Base-by-base conservation (phyloP, 306 rosid species). In the Citrullus colocynthis region DNA sequence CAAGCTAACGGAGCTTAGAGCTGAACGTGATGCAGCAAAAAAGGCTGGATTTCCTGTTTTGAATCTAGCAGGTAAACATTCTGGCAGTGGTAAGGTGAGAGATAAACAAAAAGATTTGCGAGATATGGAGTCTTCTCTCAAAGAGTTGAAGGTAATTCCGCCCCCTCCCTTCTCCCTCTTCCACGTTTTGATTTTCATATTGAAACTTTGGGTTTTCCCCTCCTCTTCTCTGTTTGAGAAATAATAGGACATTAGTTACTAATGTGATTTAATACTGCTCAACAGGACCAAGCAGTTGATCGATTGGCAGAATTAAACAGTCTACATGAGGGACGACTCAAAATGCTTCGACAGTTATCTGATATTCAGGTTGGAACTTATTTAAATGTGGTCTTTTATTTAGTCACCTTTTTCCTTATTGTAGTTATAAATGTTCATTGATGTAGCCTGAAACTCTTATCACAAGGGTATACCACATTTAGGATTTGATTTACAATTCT, bases 41-140 rank as follows among this genome's bases (percentile, higher is more conserved):
- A 96, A 88, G 78, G 92, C 86, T 18, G 84, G 82, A 81, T 87
- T 91, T 66, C 98, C 98, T 9, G 74, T 92, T 78, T 76, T 92
- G 80, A 88, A 86, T 82, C 86, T 88, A 10, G 89, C 88, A 78
- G 90, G 70, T 75, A 90, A 91, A 34, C 91, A 84, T 65, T 81
- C 80, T 82, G 82, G 83, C 67, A 60, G 82, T 82, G 98, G 90
- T 80, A 89, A 82, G 86, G 78, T 84, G 65, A 89, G 83, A 82
- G 97, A 92, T 80, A 96, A 89, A 81, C 93, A 88, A 78, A 96
- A 91, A 82, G 98, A 96, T 84, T 83, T 91, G 82, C 93, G 83
- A 34, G 98, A 93, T 84, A 83, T 92, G 98, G 97, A 96, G 86
- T 88, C 89, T 66, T 57, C 88, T 79, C 85, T 96, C 81, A 96